These are phyloP conservation scores for Huiozyma sinensis DNA, from an alignment of 805 yeast species.

Conservation along the genomic window DNA sequence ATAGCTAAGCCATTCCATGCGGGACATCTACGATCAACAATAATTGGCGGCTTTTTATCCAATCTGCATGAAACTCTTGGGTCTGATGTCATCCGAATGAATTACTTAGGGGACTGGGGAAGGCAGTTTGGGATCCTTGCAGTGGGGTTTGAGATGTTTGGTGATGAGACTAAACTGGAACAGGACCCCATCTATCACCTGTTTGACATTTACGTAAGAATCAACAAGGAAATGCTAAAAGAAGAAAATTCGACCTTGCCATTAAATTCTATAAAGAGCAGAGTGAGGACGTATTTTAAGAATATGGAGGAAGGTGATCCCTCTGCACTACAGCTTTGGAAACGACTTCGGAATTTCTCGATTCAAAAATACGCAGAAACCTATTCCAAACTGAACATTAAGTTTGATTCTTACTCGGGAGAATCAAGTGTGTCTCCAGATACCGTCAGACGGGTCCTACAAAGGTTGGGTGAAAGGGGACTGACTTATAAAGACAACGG, in stretches of 20 bases:
- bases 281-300: slow-evolving; percentile 80
- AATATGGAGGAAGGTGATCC: slow-evolving; percentile 91
- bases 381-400: slow-evolving; percentile 83
- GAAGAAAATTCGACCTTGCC: slow-evolving; percentile 16
- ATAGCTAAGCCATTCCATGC: slow-evolving; percentile 99
- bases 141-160: slow-evolving; percentile 81
- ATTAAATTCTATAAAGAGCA: slow-evolving; percentile 47
- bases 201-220: slow-evolving; percentile 83
- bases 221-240: slow-evolving; percentile 62
- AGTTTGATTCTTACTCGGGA: slow-evolving; percentile 84
- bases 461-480: slow-evolving; percentile 52
- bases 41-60: slow-evolving; percentile 90
- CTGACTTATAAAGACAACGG: slow-evolving; percentile 82
- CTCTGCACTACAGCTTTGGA: slow-evolving; percentile 69
- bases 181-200: slow-evolving; percentile 86
- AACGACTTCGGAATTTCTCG: slow-evolving; percentile 79
- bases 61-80: slow-evolving; percentile 86
- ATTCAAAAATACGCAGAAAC: slow-evolving; percentile 79
- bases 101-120: slow-evolving; percentile 99
- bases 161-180: slow-evolving; percentile 59
- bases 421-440: slow-evolving; percentile 86
- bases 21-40: slow-evolving; percentile 95
- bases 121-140: slow-evolving; percentile 96
- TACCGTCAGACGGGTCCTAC: slow-evolving; percentile 54
- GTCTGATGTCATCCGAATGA: slow-evolving; percentile 85